Evolutionary conservation across 352 stramenopile species (phyloP), one percentile per base, ranked within the genome.

Genomic region (Phytophthora constricta): DNA sequence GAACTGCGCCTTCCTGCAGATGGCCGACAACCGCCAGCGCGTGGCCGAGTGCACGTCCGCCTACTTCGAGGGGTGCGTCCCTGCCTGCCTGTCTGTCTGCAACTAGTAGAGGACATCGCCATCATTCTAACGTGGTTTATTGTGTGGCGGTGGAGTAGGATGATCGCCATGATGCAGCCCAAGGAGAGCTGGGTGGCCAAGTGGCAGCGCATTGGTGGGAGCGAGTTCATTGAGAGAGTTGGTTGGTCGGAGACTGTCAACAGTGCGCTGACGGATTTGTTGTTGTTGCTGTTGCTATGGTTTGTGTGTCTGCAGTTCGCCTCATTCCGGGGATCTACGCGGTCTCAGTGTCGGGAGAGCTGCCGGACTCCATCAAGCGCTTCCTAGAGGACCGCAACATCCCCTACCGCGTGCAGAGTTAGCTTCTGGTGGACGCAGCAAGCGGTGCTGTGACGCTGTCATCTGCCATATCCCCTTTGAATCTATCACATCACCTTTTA

Each of bases 101-200:
- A 16, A 20, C 17, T 13, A 48, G 17, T 28, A 47, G 16, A 7
- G 42, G 26, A 20, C 59, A 17, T n/a, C 28, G 42, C 28, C 49
- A 27, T n/a, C 47, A 9, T 39, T 8, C 5, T 27, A 7, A 52
- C 43, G 19, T 57, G 51, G 31, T 62, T 25, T 39, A 7, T 70
- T 20, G 56, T 31, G 2, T 37, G 41, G 20, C 20, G n/a, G n/a
- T 25, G 20, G n/a, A 10, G 16, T 56, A 91, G 84, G n/a, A 93
- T 93, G 84, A 92, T 96, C 52, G 86, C 88, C 51, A 94, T 96
- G 86, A 95, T 96, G 86, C 80, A 91, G 59, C 88, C 88, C 23
- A 92, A 91, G 73, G 86, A 95, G 64, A 96, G 88, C 73, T 96
- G 88, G 88, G 88, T 96, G 33, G 88, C 88, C 60, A 96, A 96